Evolutionary conservation across 108 stramenopile genomes (phyloP).

Genomic region (Stephanodiscus minutulus): DNA sequence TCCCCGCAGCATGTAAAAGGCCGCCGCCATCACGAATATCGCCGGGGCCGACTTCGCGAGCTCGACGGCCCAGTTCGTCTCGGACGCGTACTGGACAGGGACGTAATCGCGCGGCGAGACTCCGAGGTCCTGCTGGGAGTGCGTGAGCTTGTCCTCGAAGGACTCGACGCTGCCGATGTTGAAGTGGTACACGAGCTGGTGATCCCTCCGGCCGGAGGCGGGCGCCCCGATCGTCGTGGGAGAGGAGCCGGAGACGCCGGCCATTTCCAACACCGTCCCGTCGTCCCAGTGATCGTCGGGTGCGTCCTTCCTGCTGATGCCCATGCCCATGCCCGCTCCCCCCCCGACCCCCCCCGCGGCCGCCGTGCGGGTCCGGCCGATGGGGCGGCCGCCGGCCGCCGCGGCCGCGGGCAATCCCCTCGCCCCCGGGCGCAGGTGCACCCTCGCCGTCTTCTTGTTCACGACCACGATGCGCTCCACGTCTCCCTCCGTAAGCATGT

Average conservation of each 20-base stretch:
- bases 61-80: constrained; percentile 86
- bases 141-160: constrained; percentile 95
- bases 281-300: constrained; percentile 50
- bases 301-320: background rate
- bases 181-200: constrained; percentile 84
- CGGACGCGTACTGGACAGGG: constrained; percentile 93
- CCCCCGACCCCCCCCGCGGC: constrained; percentile 1
- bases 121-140: constrained; percentile 86
- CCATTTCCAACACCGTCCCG: constrained; percentile 57
- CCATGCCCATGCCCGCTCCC: background rate
- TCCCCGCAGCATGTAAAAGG: constrained; percentile 79
- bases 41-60: constrained; percentile 77
- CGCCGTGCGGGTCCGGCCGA: too few species aligned
- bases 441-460: constrained; percentile 85
- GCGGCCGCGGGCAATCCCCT: constrained; percentile 50
- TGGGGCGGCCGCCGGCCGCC: background rate
- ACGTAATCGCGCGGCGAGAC: constrained; percentile 87
- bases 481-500: constrained; percentile 80
- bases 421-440: constrained; percentile 64
- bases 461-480: constrained; percentile 91
- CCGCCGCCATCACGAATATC: constrained; percentile 75
- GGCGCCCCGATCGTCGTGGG: background rate
- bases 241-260: constrained; percentile 11
- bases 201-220: too few species aligned
- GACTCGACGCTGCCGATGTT: constrained; percentile 96